Base-by-base conservation (phyloP, 495 filamentous ascomycete genomes). In the Letharia columbiana region DNA sequence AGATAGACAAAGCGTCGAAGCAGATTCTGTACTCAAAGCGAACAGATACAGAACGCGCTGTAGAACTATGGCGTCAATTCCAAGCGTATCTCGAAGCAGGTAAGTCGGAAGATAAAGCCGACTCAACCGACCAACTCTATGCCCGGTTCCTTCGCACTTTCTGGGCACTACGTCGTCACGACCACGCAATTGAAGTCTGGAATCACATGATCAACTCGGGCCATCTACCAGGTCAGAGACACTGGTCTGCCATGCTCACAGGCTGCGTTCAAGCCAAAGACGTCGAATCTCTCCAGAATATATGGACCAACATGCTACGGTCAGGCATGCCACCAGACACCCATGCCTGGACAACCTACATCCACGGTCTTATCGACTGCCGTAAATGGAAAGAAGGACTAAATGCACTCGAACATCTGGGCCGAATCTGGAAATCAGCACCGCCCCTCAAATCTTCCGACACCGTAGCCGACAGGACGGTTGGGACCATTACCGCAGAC, bases 241-340 rank as follows among this genome's bases (percentile, higher is more conserved):
- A 86, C 0, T 90, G 84, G 83, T 83, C 80, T 47, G 74, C 79
- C 39, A 89, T 90, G 84, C 77, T 91, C 35, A 68, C 77, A 37
- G 89, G 87, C 23, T 86, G 82, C 67, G 73, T 73, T 66, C 75
- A 72, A 28, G 74, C 79, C 18, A 65, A 73, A 33, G 83, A 88
- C 67, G 20, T 74, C 20, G 67, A 76, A 13, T 82, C 79, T 9
- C 68, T 89, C 61, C 80, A 84, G 54, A 73, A 74, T 1, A 77
- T 89, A 15, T 91, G 88, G 88, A 42, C 69, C 3, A 81, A 79
- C 64, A 79, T 90, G 76, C 45, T 78, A 6, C 66, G 39, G 0
- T 79, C 84, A 0, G 81, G 79, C 1, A 67, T 84, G 1, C 66
- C 80, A 70, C 83, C 88, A 9, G 87, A 90, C 70, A 70, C 67